These are phyloP conservation scores for Didymella glomerata DNA, from an alignment of 2,329 filamentous ascomycete genomes.

Conservation along the genomic window DNA sequence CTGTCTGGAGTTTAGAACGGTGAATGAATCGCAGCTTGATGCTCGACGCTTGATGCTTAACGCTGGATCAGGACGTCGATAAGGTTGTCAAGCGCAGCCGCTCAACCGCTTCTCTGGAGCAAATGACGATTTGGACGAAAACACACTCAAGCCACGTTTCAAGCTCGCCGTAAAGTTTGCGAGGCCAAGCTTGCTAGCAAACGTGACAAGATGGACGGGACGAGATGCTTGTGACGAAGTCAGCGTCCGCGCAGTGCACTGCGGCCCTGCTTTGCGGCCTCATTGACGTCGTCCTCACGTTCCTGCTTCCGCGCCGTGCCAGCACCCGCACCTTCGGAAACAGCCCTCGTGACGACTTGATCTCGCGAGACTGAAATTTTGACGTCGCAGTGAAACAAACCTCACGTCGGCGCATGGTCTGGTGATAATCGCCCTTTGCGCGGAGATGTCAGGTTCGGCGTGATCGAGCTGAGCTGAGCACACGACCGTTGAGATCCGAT, in stretches of 20 bases:
- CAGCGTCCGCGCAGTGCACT: neutral
- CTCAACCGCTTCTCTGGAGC: neutral
- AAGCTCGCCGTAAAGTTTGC: slow-evolving; percentile 8
- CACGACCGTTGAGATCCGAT: slow-evolving; percentile 18
- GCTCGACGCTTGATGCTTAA: neutral
- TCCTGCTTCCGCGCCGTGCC: neutral
- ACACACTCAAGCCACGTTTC: slow-evolving; percentile 8
- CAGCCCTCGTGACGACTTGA: neutral
- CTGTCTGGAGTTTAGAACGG: neutral
- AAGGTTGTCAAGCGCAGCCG: slow-evolving; percentile 5
- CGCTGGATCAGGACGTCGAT: neutral
- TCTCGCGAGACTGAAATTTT: neutral
- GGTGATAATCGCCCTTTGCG: slow-evolving; percentile 6
- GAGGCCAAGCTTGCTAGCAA: neutral
- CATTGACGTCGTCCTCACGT: slow-evolving; percentile 12
- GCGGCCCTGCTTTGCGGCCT: slow-evolving; percentile 3
- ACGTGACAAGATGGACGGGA: slow-evolving; percentile 6
- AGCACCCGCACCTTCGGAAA: neutral
- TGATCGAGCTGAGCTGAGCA: slow-evolving; percentile 2
- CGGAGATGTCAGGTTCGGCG: slow-evolving; percentile 3
- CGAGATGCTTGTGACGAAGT: neutral
- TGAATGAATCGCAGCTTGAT: neutral
- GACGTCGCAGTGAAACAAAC: slow-evolving; percentile 1
- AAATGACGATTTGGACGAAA: slow-evolving; percentile 7
- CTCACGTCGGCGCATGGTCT: neutral